phyloP scores from a whole-genome alignment of 805 yeast species.

The Schwanniomyces sp. region DNA sequence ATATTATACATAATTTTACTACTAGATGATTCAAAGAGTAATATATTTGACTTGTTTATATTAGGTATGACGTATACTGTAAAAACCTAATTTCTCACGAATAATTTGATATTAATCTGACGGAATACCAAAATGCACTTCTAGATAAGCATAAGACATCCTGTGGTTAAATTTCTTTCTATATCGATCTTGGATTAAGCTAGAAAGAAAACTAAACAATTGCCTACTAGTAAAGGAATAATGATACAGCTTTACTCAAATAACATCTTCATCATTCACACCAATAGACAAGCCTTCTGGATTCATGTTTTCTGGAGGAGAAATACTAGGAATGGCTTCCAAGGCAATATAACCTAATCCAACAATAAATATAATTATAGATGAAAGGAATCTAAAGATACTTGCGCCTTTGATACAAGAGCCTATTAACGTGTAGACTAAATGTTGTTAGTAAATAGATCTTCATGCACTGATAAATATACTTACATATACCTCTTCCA shows the following conservation, averaged over 20 bases:
- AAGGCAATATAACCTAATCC: constrained; percentile 62
- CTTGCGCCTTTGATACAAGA: constrained; percentile 48
- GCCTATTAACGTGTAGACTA: constrained; percentile 39
- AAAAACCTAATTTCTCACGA: no score
- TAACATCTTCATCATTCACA: constrained; percentile 39
- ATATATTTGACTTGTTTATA: no score
- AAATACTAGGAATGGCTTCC: constrained; percentile 72
- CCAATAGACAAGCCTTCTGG: constrained; percentile 42
- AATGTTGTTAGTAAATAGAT: constrained; percentile 16
- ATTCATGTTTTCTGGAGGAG: constrained; percentile 81
- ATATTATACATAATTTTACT: neutral
- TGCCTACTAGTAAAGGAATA: neutral
- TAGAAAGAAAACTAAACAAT: neutral
- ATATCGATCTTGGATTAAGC: neutral
- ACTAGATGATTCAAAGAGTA: no score
- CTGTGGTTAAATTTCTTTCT: neutral
- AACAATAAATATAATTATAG: constrained; percentile 53
- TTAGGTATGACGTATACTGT: no score
- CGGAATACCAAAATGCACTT: no score
- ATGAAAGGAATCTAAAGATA: constrained; percentile 56
- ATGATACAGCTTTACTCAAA: constrained; percentile 11
- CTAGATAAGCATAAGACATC: no score
- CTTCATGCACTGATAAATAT: constrained; percentile 8
- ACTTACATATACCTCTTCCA: constrained; percentile 72
- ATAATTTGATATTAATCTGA: no score